phyloP scores from a whole-genome alignment of 345 rosid species.

The Murraya paniculata region DNA sequence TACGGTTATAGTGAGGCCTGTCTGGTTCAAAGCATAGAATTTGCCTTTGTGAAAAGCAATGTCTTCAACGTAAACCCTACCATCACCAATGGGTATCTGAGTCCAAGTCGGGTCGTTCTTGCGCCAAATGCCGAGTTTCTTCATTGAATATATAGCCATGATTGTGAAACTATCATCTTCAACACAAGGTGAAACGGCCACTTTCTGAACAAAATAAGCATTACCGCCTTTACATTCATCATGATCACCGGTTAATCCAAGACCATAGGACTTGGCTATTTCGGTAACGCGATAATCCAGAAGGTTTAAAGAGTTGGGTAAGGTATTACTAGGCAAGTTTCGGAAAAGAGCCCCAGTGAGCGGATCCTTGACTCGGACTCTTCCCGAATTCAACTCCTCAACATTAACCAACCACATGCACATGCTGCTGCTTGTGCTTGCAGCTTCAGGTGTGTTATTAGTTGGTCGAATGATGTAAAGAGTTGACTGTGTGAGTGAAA shows the following conservation, averaged over 20 bases:
- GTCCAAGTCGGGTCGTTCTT: neutral
- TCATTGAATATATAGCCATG: conserved; percentile 3
- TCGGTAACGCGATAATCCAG: conserved; percentile 3
- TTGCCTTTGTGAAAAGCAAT: neutral
- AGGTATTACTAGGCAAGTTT: neutral
- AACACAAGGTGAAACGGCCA: neutral
- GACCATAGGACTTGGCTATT: neutral
- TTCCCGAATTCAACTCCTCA: neutral
- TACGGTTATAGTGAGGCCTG: neutral
- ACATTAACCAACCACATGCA: neutral
- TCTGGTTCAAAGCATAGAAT: neutral
- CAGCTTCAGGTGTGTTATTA: too few relatives aligned
- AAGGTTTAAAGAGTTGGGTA: neutral
- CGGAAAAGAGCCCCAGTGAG: neutral
- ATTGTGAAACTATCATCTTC: neutral
- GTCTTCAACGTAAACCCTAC: neutral
- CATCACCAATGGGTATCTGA: neutral
- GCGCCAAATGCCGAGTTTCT: neutral
- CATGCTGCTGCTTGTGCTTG: neutral
- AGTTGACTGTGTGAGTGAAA: neutral
- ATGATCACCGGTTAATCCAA: neutral
- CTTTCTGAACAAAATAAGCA: neutral
- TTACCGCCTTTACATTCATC: neutral
- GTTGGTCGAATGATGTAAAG: neutral
- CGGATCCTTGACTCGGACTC: neutral